phyloP scores from a whole-genome alignment of 495 filamentous ascomycete species.

The Oidiodendron maius region DNA sequence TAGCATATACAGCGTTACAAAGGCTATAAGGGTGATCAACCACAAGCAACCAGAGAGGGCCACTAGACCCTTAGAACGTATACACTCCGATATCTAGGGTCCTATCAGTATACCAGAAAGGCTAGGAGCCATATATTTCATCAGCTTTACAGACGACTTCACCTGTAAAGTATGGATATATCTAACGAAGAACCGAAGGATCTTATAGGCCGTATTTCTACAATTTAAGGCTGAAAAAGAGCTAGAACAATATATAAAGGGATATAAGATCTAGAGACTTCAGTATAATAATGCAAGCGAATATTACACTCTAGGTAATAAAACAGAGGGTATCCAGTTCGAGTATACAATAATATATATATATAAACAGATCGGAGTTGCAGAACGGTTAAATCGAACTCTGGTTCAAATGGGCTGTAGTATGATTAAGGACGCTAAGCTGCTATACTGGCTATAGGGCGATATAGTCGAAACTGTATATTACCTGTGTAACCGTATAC shows the following conservation, averaged over 20 bases:
- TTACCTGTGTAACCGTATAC: constrained; percentile 4
- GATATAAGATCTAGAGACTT: constrained; percentile 1
- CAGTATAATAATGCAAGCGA: constrained; percentile 5
- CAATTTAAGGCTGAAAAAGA: background rate
- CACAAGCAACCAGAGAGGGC: too few species aligned
- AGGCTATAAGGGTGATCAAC: too few species aligned
- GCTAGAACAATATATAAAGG: too few species aligned
- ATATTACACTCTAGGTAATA: background rate
- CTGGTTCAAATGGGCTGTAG: background rate
- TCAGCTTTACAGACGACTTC: background rate
- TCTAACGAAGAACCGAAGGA: background rate
- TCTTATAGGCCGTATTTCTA: background rate
- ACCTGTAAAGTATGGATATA: constrained; percentile 2
- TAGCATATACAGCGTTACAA: too few species aligned
- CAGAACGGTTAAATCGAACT: constrained; percentile 2
- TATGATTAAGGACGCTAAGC: constrained; percentile 2
- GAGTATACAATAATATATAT: constrained; percentile 8
- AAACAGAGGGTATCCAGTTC: background rate
- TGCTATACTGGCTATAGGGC: background rate
- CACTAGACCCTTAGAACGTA: too few species aligned
- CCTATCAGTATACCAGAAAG: too few species aligned
- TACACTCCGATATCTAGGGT: too few species aligned
- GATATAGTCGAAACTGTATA: background rate
- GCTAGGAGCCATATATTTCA: background rate
- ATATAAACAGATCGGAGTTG: too few species aligned